Conservation (phyloP, 78 protist species). For the Fonticula alba region DNA sequence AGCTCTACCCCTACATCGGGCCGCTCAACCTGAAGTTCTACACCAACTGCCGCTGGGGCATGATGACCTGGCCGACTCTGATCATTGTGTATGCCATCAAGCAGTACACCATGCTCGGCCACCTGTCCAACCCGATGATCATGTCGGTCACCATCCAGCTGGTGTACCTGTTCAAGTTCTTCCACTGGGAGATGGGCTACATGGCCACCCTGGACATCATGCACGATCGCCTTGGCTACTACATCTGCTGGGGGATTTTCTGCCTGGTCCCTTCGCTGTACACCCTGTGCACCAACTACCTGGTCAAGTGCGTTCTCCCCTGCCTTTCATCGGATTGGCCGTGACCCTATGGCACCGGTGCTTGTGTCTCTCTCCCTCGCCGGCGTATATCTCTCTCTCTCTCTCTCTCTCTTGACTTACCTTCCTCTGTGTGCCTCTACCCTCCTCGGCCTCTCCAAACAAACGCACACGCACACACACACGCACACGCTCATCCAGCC, state of each 20-base stretch:
- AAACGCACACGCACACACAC: no score
- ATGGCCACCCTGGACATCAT: slow-evolving; percentile 9
- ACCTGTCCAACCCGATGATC: slow-evolving; percentile 1
- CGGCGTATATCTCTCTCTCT: no score
- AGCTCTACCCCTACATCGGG: slow-evolving; percentile 18
- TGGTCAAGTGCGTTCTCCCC: no score
- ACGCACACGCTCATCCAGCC: no score
- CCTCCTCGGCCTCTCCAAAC: no score
- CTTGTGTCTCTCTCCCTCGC: no score
- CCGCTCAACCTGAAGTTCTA: slow-evolving; percentile 16
- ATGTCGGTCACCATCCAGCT: slow-evolving; percentile 1
- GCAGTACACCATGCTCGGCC: slow-evolving; percentile 15
- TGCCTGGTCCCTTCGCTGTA: slow-evolving; percentile 1
- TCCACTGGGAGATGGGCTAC: slow-evolving; percentile 23
- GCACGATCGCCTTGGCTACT: slow-evolving; percentile 21
- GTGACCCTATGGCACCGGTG: no score
- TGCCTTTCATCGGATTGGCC: no score
- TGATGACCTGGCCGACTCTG: slow-evolving; percentile 17
- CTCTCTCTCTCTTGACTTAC: no score
- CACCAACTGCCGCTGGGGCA: slow-evolving; percentile 18
- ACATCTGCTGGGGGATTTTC: slow-evolving; percentile 21
- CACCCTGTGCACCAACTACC: no score
- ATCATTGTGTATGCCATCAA: not conserved
- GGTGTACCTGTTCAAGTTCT: slow-evolving; percentile 23
- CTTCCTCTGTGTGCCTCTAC: no score